These are phyloP conservation scores for Candida tropicalis DNA, from an alignment of 1,139 yeast species.

Conservation along the genomic window DNA sequence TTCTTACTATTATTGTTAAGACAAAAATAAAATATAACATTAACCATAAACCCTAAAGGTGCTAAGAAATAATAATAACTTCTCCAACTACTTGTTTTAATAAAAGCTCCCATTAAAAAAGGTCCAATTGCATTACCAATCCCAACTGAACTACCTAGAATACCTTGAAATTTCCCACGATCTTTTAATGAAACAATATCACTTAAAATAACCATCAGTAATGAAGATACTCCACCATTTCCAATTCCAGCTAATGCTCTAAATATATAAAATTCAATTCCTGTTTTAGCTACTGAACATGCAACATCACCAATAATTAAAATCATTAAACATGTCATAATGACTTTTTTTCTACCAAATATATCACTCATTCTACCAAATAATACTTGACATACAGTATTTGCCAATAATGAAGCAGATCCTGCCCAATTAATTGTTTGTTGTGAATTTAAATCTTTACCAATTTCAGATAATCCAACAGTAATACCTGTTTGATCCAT, in stretches of 20 bases:
- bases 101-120: slow-evolving; percentile 54
- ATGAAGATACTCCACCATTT: slow-evolving; percentile 45
- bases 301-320: slow-evolving; percentile 41
- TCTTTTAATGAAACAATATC: slow-evolving; percentile 46
- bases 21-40: slow-evolving; percentile 27
- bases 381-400: slow-evolving; percentile 46
- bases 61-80: slow-evolving; percentile 49
- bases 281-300: slow-evolving; percentile 45
- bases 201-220: slow-evolving; percentile 45
- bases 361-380: slow-evolving; percentile 49
- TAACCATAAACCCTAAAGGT: slow-evolving; percentile 40
- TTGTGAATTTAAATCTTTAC: slow-evolving; percentile 37
- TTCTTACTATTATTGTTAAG: slow-evolving; percentile 24
- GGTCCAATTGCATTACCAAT: slow-evolving; percentile 62
- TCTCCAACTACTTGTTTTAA: slow-evolving; percentile 50
- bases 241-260: slow-evolving; percentile 51
- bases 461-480: slow-evolving; percentile 39
- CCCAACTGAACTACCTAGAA: slow-evolving; percentile 55
- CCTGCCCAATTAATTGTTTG: slow-evolving; percentile 55
- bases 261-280: slow-evolving; percentile 42
- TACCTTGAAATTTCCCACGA: slow-evolving; percentile 50
- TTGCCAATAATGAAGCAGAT: slow-evolving; percentile 49
- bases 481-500: slow-evolving; percentile 50
- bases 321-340: slow-evolving; percentile 32
- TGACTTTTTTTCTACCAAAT: slow-evolving; percentile 44